Conservation (phyloP, 2,329 filamentous ascomycete species). For the Paecilomyces fulvus region DNA sequence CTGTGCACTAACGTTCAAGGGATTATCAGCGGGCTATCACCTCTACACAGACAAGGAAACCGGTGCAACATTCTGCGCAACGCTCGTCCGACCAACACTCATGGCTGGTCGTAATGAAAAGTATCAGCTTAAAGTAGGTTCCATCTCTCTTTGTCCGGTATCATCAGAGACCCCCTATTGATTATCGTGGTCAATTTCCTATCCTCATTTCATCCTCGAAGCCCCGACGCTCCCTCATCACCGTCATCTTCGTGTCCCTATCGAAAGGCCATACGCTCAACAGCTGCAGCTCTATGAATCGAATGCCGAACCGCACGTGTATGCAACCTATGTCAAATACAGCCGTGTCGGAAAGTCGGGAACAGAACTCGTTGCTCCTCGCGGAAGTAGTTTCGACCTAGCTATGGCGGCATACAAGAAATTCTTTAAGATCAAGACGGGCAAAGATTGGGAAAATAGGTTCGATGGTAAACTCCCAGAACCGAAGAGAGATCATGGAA, state of each 20-base stretch:
- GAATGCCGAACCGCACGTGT: conserved; percentile 49
- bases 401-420: conserved; percentile 46
- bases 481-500: conserved; percentile 15
- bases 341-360: conserved; percentile 21
- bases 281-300: conserved; percentile 58
- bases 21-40: conserved; percentile 48
- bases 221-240: conserved; percentile 3
- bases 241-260: conserved; percentile 8
- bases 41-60: conserved; percentile 53
- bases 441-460: conserved; percentile 50
- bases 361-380: conserved; percentile 24
- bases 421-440: conserved; percentile 53
- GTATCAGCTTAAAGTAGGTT: conserved; percentile 51
- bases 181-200: conserved; percentile 3
- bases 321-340: conserved; percentile 50
- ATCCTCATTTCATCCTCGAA: conserved; percentile 6
- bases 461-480: conserved; percentile 8
- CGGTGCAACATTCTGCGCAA: conserved; percentile 56
- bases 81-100: conserved; percentile 47
- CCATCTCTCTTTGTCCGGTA: conserved; percentile 1
- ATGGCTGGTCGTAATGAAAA: conserved; percentile 47
- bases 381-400: conserved; percentile 20
- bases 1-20: background rate
- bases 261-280: conserved; percentile 14
- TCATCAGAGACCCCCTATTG: background rate